Conservation (phyloP, 78 protist species). For the Isochrysis galbana region DNA sequence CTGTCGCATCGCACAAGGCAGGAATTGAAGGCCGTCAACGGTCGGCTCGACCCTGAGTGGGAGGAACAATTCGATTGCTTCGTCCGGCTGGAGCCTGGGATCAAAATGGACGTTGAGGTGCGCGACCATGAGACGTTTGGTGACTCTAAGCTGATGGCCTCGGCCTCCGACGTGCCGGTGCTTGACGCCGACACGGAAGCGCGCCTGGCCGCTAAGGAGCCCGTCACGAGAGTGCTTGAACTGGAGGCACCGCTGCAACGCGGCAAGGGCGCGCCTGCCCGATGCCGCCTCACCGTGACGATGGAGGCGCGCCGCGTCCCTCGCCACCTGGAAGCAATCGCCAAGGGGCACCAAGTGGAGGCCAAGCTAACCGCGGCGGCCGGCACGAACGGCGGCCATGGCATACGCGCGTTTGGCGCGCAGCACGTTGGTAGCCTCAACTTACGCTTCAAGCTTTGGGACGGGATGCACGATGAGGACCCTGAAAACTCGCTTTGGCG, state of each 20-base stretch:
- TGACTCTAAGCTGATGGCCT: background rate
- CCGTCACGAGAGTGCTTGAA: background rate
- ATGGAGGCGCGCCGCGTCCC: background rate
- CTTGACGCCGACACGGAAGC: background rate
- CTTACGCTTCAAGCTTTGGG: background rate
- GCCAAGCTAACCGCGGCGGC: background rate
- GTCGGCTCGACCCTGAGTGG: background rate
- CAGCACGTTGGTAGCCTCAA: background rate
- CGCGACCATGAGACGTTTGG: background rate
- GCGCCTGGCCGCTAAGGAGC: background rate
- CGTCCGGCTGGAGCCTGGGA: background rate
- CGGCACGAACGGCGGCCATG: background rate
- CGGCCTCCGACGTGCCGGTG: background rate
- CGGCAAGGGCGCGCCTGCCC: too few relatives aligned
- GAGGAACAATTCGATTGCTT: background rate
- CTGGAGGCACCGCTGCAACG: background rate
- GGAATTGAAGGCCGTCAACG: background rate
- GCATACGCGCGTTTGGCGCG: too few relatives aligned
- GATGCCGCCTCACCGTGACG: background rate
- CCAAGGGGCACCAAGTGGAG: background rate
- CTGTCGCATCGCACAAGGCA: background rate
- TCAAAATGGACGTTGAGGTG: background rate
- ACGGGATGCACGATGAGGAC: background rate
- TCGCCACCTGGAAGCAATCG: background rate
- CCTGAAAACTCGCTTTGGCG: background rate